These are phyloP conservation scores for Syzygium malaccense DNA, from an alignment of 441 rosid species.

Conservation along the genomic window DNA sequence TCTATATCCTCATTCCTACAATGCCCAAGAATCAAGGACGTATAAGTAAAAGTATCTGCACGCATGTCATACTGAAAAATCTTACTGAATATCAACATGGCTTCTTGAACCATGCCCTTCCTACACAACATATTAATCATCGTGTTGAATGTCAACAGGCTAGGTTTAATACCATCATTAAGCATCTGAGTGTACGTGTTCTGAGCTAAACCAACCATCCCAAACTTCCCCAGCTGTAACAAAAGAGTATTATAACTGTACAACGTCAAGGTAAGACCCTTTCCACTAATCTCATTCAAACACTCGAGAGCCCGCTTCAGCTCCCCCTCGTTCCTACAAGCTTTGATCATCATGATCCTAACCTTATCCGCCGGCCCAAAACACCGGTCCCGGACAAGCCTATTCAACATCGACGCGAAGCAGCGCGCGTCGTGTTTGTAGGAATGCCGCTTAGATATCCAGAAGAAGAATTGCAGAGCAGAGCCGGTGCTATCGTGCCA, in stretches of 20 bases:
- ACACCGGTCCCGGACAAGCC: constrained; percentile 29
- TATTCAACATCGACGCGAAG: constrained; percentile 34
- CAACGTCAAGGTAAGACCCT: constrained; percentile 32
- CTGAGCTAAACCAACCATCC: constrained; percentile 36
- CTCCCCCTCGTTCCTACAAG: constrained; percentile 36
- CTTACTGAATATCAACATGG: constrained; percentile 34
- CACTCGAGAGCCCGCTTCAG: constrained; percentile 33
- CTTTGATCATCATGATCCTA: constrained; percentile 49
- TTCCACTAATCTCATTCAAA: constrained; percentile 22
- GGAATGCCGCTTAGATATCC: constrained; percentile 39
- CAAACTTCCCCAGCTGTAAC: constrained; percentile 50
- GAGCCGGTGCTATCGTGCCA: constrained; percentile 20
- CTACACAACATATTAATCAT: constrained; percentile 48
- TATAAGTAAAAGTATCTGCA: constrained; percentile 49
- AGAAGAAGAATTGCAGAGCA: constrained; percentile 31
- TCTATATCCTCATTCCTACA: constrained; percentile 41
- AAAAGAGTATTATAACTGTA: constrained; percentile 48
- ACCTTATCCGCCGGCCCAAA: constrained; percentile 38
- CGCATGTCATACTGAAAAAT: constrained; percentile 32
- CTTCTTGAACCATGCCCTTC: constrained; percentile 42
- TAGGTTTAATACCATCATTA: constrained; percentile 41
- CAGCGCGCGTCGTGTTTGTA: constrained; percentile 42
- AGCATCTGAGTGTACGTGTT: constrained; percentile 31
- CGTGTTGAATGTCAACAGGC: constrained; percentile 44
- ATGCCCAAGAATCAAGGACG: constrained; percentile 61